Conservation (phyloP, 2,329 filamentous ascomycete genomes). For the Paramyrothecium sp. region DNA sequence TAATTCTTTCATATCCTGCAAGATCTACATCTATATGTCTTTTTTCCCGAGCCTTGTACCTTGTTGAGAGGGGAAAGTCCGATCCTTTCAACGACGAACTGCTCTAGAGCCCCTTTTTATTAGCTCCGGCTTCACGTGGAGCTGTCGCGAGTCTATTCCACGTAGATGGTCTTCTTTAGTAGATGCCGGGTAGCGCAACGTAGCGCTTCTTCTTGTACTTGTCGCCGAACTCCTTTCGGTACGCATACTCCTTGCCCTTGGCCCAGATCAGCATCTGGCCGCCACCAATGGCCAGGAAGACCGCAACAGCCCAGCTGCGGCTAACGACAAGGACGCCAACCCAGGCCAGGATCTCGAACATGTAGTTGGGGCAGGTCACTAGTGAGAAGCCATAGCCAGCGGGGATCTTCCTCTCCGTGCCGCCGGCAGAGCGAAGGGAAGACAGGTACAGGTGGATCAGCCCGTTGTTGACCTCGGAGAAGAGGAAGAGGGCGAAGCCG, state of each 20-base stretch:
- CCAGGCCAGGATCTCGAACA: constrained; percentile 91
- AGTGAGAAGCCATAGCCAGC: constrained; percentile 77
- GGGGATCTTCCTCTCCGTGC: constrained; percentile 86
- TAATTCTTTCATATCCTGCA: not conserved
- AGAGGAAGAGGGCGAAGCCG: constrained; percentile 69
- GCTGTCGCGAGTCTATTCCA: not conserved
- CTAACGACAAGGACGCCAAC: constrained; percentile 76
- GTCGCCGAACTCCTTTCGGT: constrained; percentile 87
- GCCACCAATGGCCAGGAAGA: constrained; percentile 74
- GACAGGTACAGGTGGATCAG: constrained; percentile 78
- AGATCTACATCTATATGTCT: not conserved
- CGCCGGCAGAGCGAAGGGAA: constrained; percentile 72
- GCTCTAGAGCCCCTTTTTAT: not conserved
- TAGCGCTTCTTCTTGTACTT: constrained; percentile 95
- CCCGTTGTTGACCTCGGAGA: constrained; percentile 80
- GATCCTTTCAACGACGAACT: too few relatives aligned
- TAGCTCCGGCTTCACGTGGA: not conserved
- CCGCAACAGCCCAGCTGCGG: constrained; percentile 71
- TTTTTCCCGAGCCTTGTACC: not conserved
- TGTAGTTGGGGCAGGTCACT: constrained; percentile 96
- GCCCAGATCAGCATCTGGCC: constrained; percentile 87
- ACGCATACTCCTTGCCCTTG: constrained; percentile 85
- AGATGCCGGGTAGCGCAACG: constrained; percentile 75
- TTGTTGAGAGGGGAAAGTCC: too few relatives aligned
- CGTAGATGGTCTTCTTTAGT: constrained; percentile 40